Conservation (phyloP, 345 rosid species). For the Ailanthus altissimus region DNA sequence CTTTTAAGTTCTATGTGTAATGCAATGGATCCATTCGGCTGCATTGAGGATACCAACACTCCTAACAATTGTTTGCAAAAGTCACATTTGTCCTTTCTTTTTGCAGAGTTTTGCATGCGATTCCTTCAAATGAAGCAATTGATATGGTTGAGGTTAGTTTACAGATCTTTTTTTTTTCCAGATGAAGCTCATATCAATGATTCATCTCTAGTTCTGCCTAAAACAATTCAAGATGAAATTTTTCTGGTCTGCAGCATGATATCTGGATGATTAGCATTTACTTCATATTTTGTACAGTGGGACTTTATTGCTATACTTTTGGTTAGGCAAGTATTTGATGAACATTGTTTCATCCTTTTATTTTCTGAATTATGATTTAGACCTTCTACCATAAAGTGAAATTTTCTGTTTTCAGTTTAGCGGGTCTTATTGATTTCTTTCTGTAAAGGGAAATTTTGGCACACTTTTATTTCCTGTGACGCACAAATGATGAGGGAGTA, state of each 20-base stretch:
- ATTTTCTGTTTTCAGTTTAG: background rate
- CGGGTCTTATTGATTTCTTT: background rate
- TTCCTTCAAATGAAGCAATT: conserved; percentile 89
- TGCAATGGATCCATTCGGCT: conserved; percentile 1
- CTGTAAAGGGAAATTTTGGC: background rate
- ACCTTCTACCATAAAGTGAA: background rate
- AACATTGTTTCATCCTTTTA: background rate
- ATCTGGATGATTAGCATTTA: background rate
- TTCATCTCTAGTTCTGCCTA: background rate
- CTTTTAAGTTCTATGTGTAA: background rate
- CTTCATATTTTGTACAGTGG: background rate
- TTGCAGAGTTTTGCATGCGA: conserved; percentile 80
- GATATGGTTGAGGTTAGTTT: conserved; percentile 75
- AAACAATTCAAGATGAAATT: background rate
- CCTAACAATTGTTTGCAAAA: background rate
- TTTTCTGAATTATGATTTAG: background rate
- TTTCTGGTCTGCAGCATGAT: background rate
- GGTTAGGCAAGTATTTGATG: background rate
- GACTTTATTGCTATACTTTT: background rate
- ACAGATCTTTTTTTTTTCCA: background rate
- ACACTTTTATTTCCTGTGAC: background rate
- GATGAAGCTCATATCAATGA: background rate
- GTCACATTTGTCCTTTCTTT: conserved; percentile 12
- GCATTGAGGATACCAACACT: background rate
- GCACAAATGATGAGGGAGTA: background rate